Conservation (phyloP, 106 monocot genomes). For the Chionographis japonica region DNA sequence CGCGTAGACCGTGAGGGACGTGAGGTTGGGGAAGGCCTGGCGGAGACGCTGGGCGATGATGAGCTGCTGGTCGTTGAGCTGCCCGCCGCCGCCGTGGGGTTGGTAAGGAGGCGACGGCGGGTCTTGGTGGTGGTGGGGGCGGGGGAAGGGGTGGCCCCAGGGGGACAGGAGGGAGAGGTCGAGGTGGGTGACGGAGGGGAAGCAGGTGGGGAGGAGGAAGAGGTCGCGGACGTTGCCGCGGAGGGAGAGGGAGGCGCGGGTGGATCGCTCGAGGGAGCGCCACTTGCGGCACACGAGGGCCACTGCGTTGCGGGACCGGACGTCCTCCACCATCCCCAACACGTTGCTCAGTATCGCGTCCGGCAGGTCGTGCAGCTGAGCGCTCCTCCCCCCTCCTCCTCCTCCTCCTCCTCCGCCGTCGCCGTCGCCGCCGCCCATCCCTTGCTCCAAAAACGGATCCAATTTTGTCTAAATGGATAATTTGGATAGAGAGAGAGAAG, state of each 20-base stretch:
- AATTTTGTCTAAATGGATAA: too few relatives aligned
- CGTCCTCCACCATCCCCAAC: conserved; percentile 40
- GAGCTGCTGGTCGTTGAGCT: background rate
- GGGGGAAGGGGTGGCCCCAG: conserved; percentile 51
- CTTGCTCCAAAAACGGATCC: too few relatives aligned
- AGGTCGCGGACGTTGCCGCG: conserved; percentile 71
- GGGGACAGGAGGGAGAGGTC: conserved; percentile 93
- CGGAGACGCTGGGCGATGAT: conserved; percentile 40
- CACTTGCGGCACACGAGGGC: conserved; percentile 60
- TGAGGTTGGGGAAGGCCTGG: conserved; percentile 52
- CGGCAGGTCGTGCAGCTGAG: conserved; percentile 66
- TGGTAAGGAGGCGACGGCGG: background rate
- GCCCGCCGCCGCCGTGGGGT: background rate
- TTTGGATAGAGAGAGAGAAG: too few relatives aligned
- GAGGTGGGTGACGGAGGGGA: conserved; percentile 55
- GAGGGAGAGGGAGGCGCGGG: conserved; percentile 64
- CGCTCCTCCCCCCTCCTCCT: background rate
- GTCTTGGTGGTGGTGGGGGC: background rate
- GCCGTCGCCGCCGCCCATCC: too few relatives aligned
- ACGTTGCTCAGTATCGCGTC: conserved; percentile 55
- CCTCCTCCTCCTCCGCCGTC: background rate
- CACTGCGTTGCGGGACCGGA: conserved; percentile 55
- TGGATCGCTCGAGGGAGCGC: conserved; percentile 54
- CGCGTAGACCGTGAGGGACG: conserved; percentile 56
- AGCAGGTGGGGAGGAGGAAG: conserved; percentile 61